Conservation (phyloP, 176 grass and related monocot species). For the Musa beccarii region DNA sequence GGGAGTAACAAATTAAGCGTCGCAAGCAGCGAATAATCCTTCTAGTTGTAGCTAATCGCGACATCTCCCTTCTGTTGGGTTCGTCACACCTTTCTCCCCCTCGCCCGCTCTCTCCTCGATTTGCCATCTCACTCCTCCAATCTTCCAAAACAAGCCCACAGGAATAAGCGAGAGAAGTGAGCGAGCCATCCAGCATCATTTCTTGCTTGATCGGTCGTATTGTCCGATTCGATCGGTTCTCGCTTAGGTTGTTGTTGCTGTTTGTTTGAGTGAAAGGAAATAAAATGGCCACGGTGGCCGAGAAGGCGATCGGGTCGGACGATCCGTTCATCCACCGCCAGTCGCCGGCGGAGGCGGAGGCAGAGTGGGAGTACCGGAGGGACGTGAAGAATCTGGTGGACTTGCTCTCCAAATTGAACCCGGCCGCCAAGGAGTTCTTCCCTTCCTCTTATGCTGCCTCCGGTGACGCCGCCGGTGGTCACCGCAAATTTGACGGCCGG, state of each 20-base stretch:
- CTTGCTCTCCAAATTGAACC: constrained; percentile 10
- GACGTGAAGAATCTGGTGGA: not conserved
- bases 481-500: not conserved
- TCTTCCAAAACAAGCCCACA: not conserved
- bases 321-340: not conserved
- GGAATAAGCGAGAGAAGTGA: not conserved
- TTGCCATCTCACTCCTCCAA: not conserved
- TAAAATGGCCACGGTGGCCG: constrained; percentile 1
- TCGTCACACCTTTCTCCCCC: not conserved
- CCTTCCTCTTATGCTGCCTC: not conserved
- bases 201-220: not conserved
- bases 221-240: not conserved
- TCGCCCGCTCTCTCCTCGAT: not conserved
- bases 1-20: no score
- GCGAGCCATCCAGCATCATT: not conserved
- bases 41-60: not conserved
- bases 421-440: constrained; percentile 6
- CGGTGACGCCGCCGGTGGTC: not conserved
- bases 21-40: not conserved
- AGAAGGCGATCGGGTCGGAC: not conserved
- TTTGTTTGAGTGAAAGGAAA: not conserved
- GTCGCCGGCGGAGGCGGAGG: not conserved
- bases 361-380: not conserved
- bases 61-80: not conserved
- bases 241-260: not conserved